Evolutionary conservation across 169 alveolate genomes (phyloP).

Genomic region (Cryptosporidium ubiquitum): DNA sequence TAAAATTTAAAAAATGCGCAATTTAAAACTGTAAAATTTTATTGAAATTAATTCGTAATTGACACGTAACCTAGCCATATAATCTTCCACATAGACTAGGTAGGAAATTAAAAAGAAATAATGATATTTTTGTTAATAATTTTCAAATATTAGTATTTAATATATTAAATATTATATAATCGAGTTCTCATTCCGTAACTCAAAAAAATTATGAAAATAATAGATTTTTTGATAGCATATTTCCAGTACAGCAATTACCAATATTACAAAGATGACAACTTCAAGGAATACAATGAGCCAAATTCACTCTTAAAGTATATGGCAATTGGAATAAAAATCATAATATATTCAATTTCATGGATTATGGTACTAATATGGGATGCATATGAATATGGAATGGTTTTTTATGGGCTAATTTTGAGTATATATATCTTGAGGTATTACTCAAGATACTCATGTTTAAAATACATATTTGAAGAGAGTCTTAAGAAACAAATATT

Average conservation of each 20-base stretch:
- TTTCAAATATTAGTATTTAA: background rate
- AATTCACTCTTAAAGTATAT: background rate
- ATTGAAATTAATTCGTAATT: background rate
- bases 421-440: slow-evolving; percentile 25
- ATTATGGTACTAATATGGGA: slow-evolving; percentile 59
- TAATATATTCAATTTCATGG: slow-evolving; percentile 54
- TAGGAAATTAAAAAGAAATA: background rate
- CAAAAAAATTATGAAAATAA: background rate
- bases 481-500: background rate
- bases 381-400: slow-evolving; percentile 72
- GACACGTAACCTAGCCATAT: slow-evolving; percentile 41
- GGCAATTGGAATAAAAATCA: slow-evolving; percentile 13
- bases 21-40: background rate
- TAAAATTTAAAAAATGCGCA: background rate
- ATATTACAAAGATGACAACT: background rate
- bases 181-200: background rate
- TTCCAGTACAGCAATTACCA: background rate
- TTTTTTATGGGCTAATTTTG: slow-evolving; percentile 36
- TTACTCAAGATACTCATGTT: slow-evolving; percentile 8
- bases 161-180: background rate
- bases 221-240: background rate
- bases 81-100: slow-evolving; percentile 28
- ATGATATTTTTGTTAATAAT: background rate
- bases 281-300: background rate
- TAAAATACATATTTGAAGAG: background rate